phyloP scores from a whole-genome alignment of 2,329 filamentous ascomycete species.

The Curvularia verruculosa region DNA sequence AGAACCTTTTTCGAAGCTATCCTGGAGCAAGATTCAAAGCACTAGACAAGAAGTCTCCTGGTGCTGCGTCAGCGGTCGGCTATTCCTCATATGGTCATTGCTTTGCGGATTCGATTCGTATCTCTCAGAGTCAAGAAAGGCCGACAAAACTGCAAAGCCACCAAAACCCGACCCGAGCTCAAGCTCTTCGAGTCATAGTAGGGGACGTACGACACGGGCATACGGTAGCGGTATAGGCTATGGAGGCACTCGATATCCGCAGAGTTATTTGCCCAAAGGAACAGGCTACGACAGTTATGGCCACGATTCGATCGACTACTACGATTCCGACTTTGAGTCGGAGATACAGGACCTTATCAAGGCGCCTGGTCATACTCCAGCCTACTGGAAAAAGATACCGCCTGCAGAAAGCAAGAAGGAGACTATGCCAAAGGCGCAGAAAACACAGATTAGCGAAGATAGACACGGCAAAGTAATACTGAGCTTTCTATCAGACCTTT shows the following conservation, averaged over 20 bases:
- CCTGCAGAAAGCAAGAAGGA: neutral
- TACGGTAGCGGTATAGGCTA: slow-evolving; percentile 2
- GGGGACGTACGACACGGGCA: slow-evolving; percentile 9
- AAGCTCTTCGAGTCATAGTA: neutral
- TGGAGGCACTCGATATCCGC: slow-evolving; percentile 1
- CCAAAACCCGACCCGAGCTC: neutral
- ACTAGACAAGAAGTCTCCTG: slow-evolving; percentile 28
- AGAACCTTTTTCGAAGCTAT: slow-evolving; percentile 4
- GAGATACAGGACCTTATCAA: neutral
- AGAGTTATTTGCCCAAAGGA: slow-evolving; percentile 14
- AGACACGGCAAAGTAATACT: slow-evolving; percentile 20
- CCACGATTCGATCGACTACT: neutral
- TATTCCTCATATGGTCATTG: slow-evolving; percentile 47
- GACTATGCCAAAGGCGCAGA: slow-evolving; percentile 16
- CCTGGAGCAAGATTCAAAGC: slow-evolving; percentile 3
- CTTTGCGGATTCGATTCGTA: slow-evolving; percentile 48
- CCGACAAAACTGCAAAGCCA: neutral
- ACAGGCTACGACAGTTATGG: slow-evolving; percentile 19
- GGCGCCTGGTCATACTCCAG: neutral
- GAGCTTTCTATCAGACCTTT: slow-evolving; percentile 30
- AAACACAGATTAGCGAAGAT: slow-evolving; percentile 18
- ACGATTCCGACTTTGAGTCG: neutral
- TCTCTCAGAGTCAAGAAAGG: slow-evolving; percentile 13
- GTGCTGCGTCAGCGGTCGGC: slow-evolving; percentile 45
- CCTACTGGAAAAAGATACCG: neutral